A percentile compares a stretch with the other conserved stretches of the same genome.
These are phyloP conservation scores for Neovahlkampfia damariscottae DNA, from an alignment of 78 protist genomes.

Conservation along the genomic window DNA sequence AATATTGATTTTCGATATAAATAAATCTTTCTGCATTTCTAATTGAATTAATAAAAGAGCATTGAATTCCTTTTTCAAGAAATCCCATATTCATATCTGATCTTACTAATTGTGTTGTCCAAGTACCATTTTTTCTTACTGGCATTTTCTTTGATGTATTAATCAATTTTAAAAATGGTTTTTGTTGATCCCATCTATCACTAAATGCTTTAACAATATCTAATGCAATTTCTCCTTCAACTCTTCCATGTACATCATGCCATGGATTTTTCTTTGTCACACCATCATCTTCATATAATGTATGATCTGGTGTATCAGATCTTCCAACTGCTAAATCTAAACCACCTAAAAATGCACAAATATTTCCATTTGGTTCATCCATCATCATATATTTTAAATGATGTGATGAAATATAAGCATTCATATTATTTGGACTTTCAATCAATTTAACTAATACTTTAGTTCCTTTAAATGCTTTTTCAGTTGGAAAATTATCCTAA, in stretches of 20 bases:
- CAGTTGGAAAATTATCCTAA: too few relatives aligned
- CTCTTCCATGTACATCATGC: background rate
- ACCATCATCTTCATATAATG: background rate
- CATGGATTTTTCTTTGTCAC: background rate
- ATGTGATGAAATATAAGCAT: too few relatives aligned
- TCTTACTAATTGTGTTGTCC: background rate
- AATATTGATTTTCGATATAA: conserved; percentile 1
- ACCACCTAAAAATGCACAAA: background rate
- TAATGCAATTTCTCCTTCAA: background rate
- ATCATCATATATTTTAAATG: conserved; percentile 2
- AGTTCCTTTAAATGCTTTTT: too few relatives aligned
- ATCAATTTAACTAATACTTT: too few relatives aligned
- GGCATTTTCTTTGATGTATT: background rate
- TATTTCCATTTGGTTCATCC: background rate
- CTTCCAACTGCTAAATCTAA: background rate
- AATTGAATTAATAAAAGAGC: background rate
- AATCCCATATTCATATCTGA: background rate
- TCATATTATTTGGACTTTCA: too few relatives aligned
- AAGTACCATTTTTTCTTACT: background rate
- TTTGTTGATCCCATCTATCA: too few relatives aligned
- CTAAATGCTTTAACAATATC: background rate
- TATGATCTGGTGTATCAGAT: background rate
- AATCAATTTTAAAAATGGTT: too few relatives aligned
- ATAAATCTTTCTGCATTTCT: background rate
- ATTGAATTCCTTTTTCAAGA: background rate